phyloP scores from a whole-genome alignment of 768 basidiomycete species.

The Mycena epipterygia region DNA sequence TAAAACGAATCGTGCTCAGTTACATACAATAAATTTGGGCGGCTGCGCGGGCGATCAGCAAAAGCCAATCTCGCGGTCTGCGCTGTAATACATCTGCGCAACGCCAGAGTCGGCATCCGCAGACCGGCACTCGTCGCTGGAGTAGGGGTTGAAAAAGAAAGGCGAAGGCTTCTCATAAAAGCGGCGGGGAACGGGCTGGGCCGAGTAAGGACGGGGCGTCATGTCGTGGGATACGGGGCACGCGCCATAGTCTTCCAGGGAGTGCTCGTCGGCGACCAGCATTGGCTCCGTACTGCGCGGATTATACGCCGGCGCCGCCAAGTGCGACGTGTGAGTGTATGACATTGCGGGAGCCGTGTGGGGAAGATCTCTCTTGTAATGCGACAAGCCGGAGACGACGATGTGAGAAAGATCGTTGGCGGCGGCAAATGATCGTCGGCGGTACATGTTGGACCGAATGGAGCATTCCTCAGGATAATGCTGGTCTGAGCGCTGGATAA shows the following conservation, averaged over 20 bases:
- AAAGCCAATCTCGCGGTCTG: slow-evolving; percentile 26
- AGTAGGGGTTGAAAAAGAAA: slow-evolving; percentile 36
- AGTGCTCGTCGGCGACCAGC: slow-evolving; percentile 10
- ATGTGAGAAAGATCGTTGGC: slow-evolving; percentile 31
- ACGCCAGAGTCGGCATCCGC: slow-evolving; percentile 17
- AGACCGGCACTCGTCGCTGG: slow-evolving; percentile 29
- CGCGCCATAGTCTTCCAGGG: slow-evolving; percentile 39
- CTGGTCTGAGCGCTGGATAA: slow-evolving; percentile 45
- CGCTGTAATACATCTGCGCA: slow-evolving; percentile 27
- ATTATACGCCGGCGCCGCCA: slow-evolving; percentile 15
- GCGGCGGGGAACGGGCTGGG: slow-evolving; percentile 42
- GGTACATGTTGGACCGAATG: slow-evolving; percentile 22
- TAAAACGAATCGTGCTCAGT: neutral
- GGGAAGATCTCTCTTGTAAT: slow-evolving; percentile 37
- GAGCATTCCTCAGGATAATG: slow-evolving; percentile 43
- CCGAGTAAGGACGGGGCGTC: slow-evolving; percentile 44
- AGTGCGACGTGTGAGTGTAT: slow-evolving; percentile 36
- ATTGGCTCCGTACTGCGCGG: slow-evolving; percentile 20
- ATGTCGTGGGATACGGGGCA: slow-evolving; percentile 42
- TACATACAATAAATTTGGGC: slow-evolving; percentile 21
- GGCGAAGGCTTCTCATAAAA: slow-evolving; percentile 40
- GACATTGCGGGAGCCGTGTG: slow-evolving; percentile 41
- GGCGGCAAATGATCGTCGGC: slow-evolving; percentile 25
- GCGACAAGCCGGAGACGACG: slow-evolving; percentile 31
- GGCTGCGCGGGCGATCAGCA: slow-evolving; percentile 3